Evolutionary conservation across 1,284 basidiomycete species (phyloP).

Genomic region (Ceraceosorus bombacis): DNA sequence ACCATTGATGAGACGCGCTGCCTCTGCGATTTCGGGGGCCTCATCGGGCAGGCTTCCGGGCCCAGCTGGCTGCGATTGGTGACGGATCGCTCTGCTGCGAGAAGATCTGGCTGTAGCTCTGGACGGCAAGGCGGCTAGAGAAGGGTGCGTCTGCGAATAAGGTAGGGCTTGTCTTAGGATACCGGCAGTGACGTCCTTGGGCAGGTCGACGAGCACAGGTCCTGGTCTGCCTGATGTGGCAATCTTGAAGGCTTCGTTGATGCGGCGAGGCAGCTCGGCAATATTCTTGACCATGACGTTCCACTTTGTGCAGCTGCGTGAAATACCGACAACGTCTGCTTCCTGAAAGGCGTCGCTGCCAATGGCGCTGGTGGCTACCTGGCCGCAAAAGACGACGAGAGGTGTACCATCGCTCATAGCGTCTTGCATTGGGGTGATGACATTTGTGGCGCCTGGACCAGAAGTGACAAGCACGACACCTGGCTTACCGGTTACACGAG

Average conservation of each 20-base stretch:
- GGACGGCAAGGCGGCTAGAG: conserved; percentile 51
- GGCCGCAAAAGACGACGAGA: conserved; percentile 89
- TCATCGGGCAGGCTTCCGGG: conserved; percentile 2
- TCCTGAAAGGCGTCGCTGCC: conserved; percentile 98
- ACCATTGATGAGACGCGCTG: conserved; percentile 81
- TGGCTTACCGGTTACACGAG: conserved; percentile 91
- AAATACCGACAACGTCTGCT: conserved; percentile 92
- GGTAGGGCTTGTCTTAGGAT: conserved; percentile 80
- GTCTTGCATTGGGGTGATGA: conserved; percentile 96
- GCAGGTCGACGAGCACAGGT: conserved; percentile 92
- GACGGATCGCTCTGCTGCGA: conserved; percentile 18
- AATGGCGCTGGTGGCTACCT: conserved; percentile 95
- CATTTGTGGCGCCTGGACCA: conserved; percentile 94
- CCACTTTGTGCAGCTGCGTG: conserved; percentile 96
- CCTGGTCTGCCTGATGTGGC: conserved; percentile 93
- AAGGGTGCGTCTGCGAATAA: conserved; percentile 78
- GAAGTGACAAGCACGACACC: conserved; percentile 97
- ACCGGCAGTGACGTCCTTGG: conserved; percentile 92
- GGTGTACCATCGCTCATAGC: conserved; percentile 90
- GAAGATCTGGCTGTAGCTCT: conserved; percentile 36
- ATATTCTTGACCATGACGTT: conserved; percentile 99
- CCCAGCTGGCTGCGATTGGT: conserved; percentile 12
- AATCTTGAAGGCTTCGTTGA: conserved; percentile 99
- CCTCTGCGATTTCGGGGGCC: conserved; percentile 65
- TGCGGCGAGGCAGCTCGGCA: conserved; percentile 81